Evolutionary conservation across 257 asterid genomes (phyloP).

Genomic region (Fraxinus quadrangulata): DNA sequence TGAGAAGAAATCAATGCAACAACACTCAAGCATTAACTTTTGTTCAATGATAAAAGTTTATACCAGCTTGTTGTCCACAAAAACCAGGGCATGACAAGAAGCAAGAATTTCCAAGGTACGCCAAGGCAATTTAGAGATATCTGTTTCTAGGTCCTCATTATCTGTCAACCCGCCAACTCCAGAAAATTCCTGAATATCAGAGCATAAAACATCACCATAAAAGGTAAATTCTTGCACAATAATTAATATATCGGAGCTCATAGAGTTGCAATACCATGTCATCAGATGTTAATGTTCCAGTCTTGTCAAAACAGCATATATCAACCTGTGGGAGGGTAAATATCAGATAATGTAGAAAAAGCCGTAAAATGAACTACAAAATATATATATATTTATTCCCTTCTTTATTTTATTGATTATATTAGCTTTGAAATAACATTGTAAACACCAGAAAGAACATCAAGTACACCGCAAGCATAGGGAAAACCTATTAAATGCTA

Average conservation of each 20-base stretch:
- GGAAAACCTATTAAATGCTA: background rate
- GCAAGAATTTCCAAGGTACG: constrained; percentile 87
- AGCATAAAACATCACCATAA: constrained; percentile 16
- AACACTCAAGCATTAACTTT: background rate
- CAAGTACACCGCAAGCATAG: background rate
- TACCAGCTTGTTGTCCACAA: constrained; percentile 99
- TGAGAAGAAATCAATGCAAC: background rate
- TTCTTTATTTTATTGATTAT: background rate
- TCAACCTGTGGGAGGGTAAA: constrained; percentile 74
- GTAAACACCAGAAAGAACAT: background rate
- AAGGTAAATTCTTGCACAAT: constrained; percentile 24
- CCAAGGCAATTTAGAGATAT: constrained; percentile 66
- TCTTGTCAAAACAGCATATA: constrained; percentile 97
- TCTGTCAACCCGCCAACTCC: constrained; percentile 94
- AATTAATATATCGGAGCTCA: constrained; percentile 21
- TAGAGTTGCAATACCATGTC: constrained; percentile 74
- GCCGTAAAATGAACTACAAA: background rate
- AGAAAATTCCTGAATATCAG: constrained; percentile 76
- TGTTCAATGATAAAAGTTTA: background rate
- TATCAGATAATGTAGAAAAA: constrained; percentile 21
- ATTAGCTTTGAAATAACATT: background rate
- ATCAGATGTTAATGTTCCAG: constrained; percentile 97
- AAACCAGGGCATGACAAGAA: constrained; percentile 98
- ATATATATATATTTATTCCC: background rate
- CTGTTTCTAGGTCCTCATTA: constrained; percentile 65